phyloP scores from a whole-genome alignment of 352 stramenopile genomes.

The Phytophthora hibernalis region DNA sequence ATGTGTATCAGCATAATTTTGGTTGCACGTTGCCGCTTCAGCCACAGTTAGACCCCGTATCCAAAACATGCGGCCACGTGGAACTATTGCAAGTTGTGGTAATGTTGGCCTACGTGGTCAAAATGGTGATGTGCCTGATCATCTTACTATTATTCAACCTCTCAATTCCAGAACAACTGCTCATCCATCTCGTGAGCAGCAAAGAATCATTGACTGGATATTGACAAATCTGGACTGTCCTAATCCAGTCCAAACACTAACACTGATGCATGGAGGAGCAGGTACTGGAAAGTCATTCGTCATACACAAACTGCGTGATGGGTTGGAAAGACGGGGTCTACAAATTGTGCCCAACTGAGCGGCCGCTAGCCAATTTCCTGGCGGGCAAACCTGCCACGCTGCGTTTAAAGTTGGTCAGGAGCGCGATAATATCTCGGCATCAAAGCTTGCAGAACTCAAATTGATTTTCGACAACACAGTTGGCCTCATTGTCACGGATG shows the following conservation, averaged over 20 bases:
- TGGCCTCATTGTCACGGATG: neutral
- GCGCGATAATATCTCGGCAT: neutral
- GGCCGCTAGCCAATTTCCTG: constrained; percentile 9
- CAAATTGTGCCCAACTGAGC: constrained; percentile 9
- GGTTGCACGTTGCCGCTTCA: too few species aligned
- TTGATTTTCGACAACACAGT: constrained; percentile 3
- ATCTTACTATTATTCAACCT: neutral
- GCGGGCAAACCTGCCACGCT: constrained; percentile 1
- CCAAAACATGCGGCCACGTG: too few species aligned
- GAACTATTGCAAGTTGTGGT: too few species aligned
- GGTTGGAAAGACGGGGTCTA: neutral
- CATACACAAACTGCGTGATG: neutral
- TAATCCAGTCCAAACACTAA: neutral
- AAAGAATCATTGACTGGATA: neutral
- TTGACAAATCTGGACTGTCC: neutral
- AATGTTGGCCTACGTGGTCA: too few species aligned
- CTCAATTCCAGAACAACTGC: neutral
- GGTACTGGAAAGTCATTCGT: constrained; percentile 6
- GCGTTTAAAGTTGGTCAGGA: constrained; percentile 10
- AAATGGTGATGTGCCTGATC: neutral
- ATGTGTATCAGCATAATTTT: too few species aligned
- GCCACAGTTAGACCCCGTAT: too few species aligned
- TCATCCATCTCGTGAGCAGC: neutral
- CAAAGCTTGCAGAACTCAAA: constrained; percentile 1
- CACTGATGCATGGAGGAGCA: constrained; percentile 8